Percentiles rank a stretch among this genome's conserved stretches.
phyloP scores from a whole-genome alignment of 208 protist species.

The Herpetomonas samuelpessoai region DNA sequence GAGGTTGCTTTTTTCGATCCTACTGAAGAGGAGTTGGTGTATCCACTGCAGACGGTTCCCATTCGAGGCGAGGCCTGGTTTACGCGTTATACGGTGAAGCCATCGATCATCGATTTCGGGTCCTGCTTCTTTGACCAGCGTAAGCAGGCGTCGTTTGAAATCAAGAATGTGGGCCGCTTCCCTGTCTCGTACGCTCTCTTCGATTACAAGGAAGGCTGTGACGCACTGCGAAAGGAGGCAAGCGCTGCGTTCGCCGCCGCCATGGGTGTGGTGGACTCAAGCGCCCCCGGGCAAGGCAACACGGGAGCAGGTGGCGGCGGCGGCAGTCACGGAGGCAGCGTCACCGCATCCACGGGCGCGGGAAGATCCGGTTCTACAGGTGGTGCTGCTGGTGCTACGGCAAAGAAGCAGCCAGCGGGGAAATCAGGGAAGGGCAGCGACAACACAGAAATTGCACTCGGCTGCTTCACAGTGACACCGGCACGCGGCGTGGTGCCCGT shows the following conservation, averaged over 20 bases:
- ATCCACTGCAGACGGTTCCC: slow-evolving; percentile 76
- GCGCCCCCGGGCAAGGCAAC: too few species aligned
- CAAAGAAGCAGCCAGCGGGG: slow-evolving; percentile 21
- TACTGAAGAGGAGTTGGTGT: slow-evolving; percentile 74
- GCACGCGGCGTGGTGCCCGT: slow-evolving; percentile 60
- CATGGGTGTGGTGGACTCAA: too few species aligned
- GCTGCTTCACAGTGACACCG: slow-evolving; percentile 78
- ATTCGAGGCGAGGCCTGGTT: slow-evolving; percentile 89
- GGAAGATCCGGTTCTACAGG: slow-evolving; percentile 2
- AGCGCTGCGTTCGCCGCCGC: too few species aligned
- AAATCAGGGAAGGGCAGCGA: slow-evolving; percentile 21
- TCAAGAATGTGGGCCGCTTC: slow-evolving; percentile 89
- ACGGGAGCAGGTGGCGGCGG: slow-evolving; percentile 16
- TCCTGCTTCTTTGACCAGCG: slow-evolving; percentile 87
- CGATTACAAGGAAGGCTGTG: slow-evolving; percentile 58
- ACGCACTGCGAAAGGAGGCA: not conserved
- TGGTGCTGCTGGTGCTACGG: slow-evolving; percentile 1
- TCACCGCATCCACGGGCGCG: not conserved
- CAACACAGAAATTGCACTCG: slow-evolving; percentile 51
- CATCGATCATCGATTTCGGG: slow-evolving; percentile 94
- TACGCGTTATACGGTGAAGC: slow-evolving; percentile 87
- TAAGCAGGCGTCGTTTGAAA: slow-evolving; percentile 81
- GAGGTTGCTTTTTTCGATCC: slow-evolving; percentile 89
- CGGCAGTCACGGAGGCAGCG: not conserved
- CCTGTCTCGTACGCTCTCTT: slow-evolving; percentile 79